These are phyloP conservation scores for Macrolepiota fuliginosa DNA, from an alignment of 768 basidiomycete genomes.

Conservation along the genomic window DNA sequence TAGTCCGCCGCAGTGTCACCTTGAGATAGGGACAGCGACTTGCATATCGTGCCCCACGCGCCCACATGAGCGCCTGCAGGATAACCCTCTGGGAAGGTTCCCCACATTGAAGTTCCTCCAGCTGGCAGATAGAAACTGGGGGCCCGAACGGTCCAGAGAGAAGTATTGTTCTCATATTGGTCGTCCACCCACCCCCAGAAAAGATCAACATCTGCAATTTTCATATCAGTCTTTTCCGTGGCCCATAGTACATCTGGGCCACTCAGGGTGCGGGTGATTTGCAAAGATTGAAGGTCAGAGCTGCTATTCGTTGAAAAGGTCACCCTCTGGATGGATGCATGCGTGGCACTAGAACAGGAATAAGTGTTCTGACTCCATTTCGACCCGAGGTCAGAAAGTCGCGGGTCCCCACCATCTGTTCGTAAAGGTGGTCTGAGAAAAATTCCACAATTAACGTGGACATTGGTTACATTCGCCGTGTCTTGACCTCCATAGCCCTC, in stretches of 20 bases:
- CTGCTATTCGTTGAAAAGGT: slow-evolving; percentile 4
- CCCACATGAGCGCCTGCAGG: background rate
- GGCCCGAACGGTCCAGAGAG: slow-evolving; percentile 6
- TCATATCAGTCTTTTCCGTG: background rate
- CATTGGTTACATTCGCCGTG: slow-evolving; percentile 19
- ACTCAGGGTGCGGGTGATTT: background rate
- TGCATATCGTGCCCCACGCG: background rate
- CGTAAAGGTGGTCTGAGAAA: slow-evolving; percentile 19
- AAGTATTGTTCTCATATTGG: slow-evolving; percentile 9
- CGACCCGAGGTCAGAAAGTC: slow-evolving; percentile 14
- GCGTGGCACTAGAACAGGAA: slow-evolving; percentile 19
- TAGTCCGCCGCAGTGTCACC: background rate
- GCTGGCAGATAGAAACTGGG: slow-evolving; percentile 6
- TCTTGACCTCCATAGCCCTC: slow-evolving; percentile 19
- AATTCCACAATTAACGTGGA: slow-evolving; percentile 20
- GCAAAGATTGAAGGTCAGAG: background rate
- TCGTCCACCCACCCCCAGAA: slow-evolving; percentile 10
- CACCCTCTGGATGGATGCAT: slow-evolving; percentile 7
- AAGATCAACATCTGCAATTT: background rate
- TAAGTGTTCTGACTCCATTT: slow-evolving; percentile 20
- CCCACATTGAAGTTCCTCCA: background rate
- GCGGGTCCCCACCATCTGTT: slow-evolving; percentile 19
- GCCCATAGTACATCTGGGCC: background rate
- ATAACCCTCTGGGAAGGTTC: background rate
- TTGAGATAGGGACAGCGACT: background rate